Base-by-base conservation (phyloP, 1,284 basidiomycete species). In the Rhodotorula sp. region DNA sequence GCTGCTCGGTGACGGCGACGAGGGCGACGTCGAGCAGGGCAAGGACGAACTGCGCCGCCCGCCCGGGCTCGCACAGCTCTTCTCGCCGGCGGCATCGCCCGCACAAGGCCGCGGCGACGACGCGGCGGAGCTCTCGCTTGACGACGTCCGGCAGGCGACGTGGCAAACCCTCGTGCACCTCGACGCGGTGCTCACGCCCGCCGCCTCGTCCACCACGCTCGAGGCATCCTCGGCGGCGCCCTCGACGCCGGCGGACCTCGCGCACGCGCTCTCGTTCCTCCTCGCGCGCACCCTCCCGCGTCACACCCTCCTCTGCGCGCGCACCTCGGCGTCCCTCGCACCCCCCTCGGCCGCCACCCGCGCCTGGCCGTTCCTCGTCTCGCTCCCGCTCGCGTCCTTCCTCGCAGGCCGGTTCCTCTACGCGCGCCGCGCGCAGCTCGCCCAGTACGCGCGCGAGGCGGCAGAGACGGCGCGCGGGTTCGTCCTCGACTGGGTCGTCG, bases 401-500 rank as follows among this genome's bases (percentile, higher is more conserved):
- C 9, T 72, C 57, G 58, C 66, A 32, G 67, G 60, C 0, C 44
- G 64, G 1, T 64, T 64, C 37, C 37, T 78, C 9, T 79, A 79
- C 69, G 72, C 70, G 50, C 71, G 73, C 27, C 66, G 73, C 7
- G 66, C 69, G 13, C 63, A 61, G 78, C 78, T 84, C 70, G 70
- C 77, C 34, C 85, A 88, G 64, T 83, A 91, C 66, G 84, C 86
- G 3, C 76, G 76, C n/a, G 89, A 91, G 72, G 86, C 88, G 0
- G 81, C 85, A 61, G 88, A 91, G 78, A 96, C 94, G 0, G 77
- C 88, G 13, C 83, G 83, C 55, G 89, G 89, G 0, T 97, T 98
- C 81, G 84, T 94, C 77, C 83, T 87, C 36, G 90, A 89, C 64
- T 98, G 94, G 91, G 85, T 98, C 4, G 83, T 95, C 72, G 91